phyloP scores from a whole-genome alignment of 1,284 basidiomycete species.

The Ustilago sp. region DNA sequence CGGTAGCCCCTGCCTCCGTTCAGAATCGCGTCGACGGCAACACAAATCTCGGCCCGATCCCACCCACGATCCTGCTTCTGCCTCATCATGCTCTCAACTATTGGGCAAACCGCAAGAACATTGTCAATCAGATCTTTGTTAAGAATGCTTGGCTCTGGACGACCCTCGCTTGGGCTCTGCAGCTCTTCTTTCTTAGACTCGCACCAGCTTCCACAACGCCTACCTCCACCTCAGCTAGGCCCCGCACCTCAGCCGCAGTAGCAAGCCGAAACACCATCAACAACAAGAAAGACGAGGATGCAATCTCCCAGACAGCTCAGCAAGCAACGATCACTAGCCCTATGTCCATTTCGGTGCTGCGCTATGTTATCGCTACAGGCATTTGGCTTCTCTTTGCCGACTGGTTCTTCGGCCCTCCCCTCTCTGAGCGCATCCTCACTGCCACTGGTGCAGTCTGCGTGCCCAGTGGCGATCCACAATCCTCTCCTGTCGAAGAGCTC shows the following conservation, averaged over 20 bases:
- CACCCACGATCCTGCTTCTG: slow-evolving; percentile 74
- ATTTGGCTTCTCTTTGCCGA: slow-evolving; percentile 72
- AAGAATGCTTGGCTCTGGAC: slow-evolving; percentile 95
- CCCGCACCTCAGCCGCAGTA: slow-evolving; percentile 8
- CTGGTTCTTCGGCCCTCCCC: slow-evolving; percentile 92
- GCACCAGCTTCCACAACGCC: slow-evolving; percentile 9
- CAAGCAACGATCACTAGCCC: slow-evolving; percentile 40
- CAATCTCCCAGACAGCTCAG: neutral
- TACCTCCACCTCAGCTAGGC: neutral
- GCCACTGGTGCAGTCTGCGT: slow-evolving; percentile 85
- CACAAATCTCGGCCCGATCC: slow-evolving; percentile 73
- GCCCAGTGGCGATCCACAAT: slow-evolving; percentile 31
- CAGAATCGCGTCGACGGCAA: slow-evolving; percentile 71
- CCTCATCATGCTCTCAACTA: slow-evolving; percentile 43
- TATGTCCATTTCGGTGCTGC: slow-evolving; percentile 36
- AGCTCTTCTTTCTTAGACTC: slow-evolving; percentile 36
- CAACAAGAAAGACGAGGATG: slow-evolving; percentile 28
- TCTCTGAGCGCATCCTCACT: slow-evolving; percentile 81
- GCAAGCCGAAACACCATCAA: slow-evolving; percentile 5
- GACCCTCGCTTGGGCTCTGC: slow-evolving; percentile 45
- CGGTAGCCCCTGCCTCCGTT: slow-evolving; percentile 18
- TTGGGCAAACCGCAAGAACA: slow-evolving; percentile 80
- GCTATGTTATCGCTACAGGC: slow-evolving; percentile 36
- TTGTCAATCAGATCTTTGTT: slow-evolving; percentile 86
- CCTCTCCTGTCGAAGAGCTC: slow-evolving; percentile 33